phyloP scores from a whole-genome alignment of 2,329 filamentous ascomycete genomes.

The Myriosclerotinia curreyana region DNA sequence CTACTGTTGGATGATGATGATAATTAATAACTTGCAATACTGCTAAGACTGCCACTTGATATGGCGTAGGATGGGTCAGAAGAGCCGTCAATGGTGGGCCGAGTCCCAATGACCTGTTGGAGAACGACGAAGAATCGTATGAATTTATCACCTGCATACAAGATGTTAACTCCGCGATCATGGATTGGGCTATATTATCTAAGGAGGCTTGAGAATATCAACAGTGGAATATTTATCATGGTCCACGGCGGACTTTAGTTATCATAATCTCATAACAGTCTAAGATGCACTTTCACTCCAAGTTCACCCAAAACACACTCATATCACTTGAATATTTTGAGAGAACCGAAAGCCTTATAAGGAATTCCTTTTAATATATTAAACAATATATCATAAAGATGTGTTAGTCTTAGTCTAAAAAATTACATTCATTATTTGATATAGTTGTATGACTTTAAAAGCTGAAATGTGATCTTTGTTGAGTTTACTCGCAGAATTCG shows the following conservation, averaged over 20 bases:
- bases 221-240: background rate
- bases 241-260: background rate
- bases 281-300: background rate
- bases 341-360: background rate
- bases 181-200: too few relatives aligned
- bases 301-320: background rate
- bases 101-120: background rate
- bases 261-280: background rate
- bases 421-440: background rate
- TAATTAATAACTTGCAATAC: too few relatives aligned
- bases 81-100: background rate
- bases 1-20: too few relatives aligned
- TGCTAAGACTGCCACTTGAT: background rate
- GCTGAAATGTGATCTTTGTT: background rate
- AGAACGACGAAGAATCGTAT: background rate
- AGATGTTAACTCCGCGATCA: background rate
- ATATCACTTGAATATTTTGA: background rate
- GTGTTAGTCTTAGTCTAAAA: too few relatives aligned
- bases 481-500: background rate
- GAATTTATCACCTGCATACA: background rate
- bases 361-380: fast-evolving
- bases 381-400: background rate
- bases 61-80: background rate
- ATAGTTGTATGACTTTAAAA: background rate
- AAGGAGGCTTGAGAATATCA: background rate